Conservation (phyloP, 2,329 filamentous ascomycete genomes). For the Hypoxylon sp. region DNA sequence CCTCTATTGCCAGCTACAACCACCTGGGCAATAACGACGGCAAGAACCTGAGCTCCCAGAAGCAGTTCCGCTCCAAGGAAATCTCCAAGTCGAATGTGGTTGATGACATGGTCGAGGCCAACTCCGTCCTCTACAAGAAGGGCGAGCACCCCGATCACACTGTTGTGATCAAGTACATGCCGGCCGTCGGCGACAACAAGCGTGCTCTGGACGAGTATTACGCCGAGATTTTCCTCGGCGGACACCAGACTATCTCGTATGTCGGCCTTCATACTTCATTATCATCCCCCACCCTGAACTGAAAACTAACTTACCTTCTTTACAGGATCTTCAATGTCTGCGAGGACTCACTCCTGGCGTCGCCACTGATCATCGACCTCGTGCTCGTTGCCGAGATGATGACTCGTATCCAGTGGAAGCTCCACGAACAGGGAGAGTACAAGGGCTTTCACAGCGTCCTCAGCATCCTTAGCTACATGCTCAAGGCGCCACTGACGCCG, state of each 20-base stretch:
- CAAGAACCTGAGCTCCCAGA: conserved; percentile 97
- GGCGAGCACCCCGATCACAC: conserved; percentile 98
- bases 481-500: conserved; percentile 94
- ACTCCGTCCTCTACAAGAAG: conserved; percentile 88
- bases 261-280: conserved; percentile 52
- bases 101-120: conserved; percentile 99
- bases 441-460: conserved; percentile 97
- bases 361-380: conserved; percentile 96
- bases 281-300: not conserved
- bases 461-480: conserved; percentile 98
- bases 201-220: conserved; percentile 99
- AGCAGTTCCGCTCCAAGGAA: conserved; percentile 99
- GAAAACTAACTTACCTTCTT: not conserved
- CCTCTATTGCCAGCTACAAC: conserved; percentile 98
- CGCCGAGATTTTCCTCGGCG: conserved; percentile 98
- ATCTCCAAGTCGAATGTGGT: conserved; percentile 99
- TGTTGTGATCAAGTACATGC: conserved; percentile 99
- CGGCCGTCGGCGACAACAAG: conserved; percentile 98
- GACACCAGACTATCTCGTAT: conserved; percentile 94
- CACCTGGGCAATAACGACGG: conserved; percentile 99
- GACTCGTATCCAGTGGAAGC: conserved; percentile 96
- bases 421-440: conserved; percentile 74
- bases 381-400: conserved; percentile 96
- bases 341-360: conserved; percentile 96
- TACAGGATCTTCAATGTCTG: conserved; percentile 97